Conservation (phyloP, 805 yeast genomes). For the Ogataea naganishii region DNA sequence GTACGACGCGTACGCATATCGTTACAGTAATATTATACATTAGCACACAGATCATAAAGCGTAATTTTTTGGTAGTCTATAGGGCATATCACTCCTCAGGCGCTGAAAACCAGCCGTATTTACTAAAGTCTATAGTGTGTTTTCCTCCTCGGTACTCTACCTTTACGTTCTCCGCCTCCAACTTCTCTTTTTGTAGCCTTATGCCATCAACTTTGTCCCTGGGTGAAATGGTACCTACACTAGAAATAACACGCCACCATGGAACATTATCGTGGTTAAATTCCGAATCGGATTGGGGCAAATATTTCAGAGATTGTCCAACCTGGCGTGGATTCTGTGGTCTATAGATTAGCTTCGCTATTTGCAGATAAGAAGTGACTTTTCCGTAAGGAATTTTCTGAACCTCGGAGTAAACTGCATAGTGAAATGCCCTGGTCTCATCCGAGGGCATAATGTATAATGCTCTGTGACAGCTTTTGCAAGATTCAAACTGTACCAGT, state of each 20-base stretch:
- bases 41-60: background rate
- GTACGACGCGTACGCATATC: background rate
- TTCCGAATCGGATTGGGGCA: conserved; percentile 20
- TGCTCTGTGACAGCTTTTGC: background rate
- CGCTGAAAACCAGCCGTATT: conserved; percentile 65
- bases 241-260: conserved; percentile 73
- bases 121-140: conserved; percentile 31
- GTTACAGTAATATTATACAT: background rate
- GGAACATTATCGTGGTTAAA: conserved; percentile 39
- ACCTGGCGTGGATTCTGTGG: conserved; percentile 71
- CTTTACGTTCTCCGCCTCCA: conserved; percentile 41
- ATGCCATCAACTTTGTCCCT: conserved; percentile 35
- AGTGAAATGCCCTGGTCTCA: conserved; percentile 48
- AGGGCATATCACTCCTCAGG: conserved; percentile 24
- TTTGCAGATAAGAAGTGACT: conserved; percentile 68
- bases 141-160: conserved; percentile 22
- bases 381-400: conserved; percentile 49
- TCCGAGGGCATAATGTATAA: conserved; percentile 13
- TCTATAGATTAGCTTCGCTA: conserved; percentile 51
- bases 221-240: conserved; percentile 56
- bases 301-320: conserved; percentile 58
- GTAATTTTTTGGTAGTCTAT: background rate
- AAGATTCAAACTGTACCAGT: background rate
- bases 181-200: conserved; percentile 32
- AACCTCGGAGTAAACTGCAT: conserved; percentile 49